A percentile compares a stretch with the other conserved stretches of the same genome.
phyloP scores from a whole-genome alignment of 805 yeast genomes.

The Candida mattraensis region DNA sequence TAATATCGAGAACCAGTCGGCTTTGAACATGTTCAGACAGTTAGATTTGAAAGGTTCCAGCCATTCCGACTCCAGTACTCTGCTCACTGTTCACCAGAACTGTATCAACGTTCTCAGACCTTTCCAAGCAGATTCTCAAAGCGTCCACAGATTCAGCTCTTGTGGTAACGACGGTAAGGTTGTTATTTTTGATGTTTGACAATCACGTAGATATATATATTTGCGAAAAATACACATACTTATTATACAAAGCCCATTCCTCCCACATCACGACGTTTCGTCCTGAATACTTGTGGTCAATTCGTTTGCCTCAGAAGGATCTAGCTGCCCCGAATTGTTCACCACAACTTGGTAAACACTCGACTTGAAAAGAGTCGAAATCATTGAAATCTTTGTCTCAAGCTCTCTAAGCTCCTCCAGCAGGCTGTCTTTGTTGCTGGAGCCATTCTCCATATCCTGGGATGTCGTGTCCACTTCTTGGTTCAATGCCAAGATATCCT shows the following conservation, averaged over 20 bases:
- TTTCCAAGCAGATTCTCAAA: slow-evolving; percentile 44
- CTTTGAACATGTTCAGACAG: slow-evolving; percentile 91
- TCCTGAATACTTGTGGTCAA: slow-evolving; percentile 19
- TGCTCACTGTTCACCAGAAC: slow-evolving; percentile 87
- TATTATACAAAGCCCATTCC: background rate
- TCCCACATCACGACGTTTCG: slow-evolving; percentile 1
- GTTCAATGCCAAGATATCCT: slow-evolving; percentile 25
- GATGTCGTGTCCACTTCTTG: slow-evolving; percentile 26
- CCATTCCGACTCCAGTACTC: slow-evolving; percentile 44
- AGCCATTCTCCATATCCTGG: slow-evolving; percentile 18
- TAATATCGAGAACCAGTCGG: slow-evolving; percentile 68
- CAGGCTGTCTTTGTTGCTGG: slow-evolving; percentile 22
- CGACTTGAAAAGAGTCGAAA: slow-evolving; percentile 34
- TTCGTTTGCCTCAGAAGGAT: slow-evolving; percentile 12
- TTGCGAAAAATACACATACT: slow-evolving; percentile 7
- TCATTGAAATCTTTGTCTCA: slow-evolving; percentile 28
- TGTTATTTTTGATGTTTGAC: slow-evolving; percentile 62
- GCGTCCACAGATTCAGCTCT: slow-evolving; percentile 62
- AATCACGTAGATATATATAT: slow-evolving; percentile 1
- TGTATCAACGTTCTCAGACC: slow-evolving; percentile 70
- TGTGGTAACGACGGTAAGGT: slow-evolving; percentile 92
- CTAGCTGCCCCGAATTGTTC: slow-evolving; percentile 16
- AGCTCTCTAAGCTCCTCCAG: slow-evolving; percentile 22
- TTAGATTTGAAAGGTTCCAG: slow-evolving; percentile 89
- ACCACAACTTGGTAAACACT: slow-evolving; percentile 29